These are phyloP conservation scores for Ascochyta rabiei DNA, from an alignment of 2,329 filamentous ascomycete species.

Conservation along the genomic window DNA sequence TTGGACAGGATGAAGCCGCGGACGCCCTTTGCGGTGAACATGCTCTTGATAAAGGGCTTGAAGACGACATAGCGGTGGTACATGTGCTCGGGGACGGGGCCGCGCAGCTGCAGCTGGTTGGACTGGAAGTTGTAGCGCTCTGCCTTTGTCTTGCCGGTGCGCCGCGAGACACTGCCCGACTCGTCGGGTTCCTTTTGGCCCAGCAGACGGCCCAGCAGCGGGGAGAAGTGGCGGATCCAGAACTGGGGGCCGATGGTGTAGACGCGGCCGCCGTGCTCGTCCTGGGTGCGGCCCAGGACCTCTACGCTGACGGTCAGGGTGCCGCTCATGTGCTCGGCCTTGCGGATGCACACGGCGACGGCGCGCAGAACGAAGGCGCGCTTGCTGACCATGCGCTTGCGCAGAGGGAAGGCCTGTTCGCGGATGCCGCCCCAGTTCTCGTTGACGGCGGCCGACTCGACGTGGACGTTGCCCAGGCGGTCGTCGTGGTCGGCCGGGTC, in stretches of 20 bases:
- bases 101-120: constrained; percentile 84
- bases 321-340: constrained; percentile 70
- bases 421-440: constrained; percentile 73
- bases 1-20: constrained; percentile 81
- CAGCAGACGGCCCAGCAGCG: constrained; percentile 81
- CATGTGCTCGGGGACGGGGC: constrained; percentile 78
- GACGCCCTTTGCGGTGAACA: constrained; percentile 81
- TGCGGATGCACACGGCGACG: constrained; percentile 67
- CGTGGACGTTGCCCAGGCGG: constrained; percentile 82
- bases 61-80: constrained; percentile 96
- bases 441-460: constrained; percentile 65
- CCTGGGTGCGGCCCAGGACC: constrained; percentile 75
- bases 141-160: constrained; percentile 55
- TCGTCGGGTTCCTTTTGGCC: constrained; percentile 64
- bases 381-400: constrained; percentile 86
- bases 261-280: constrained; percentile 67
- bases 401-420: constrained; percentile 70
- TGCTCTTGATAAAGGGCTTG: constrained; percentile 83
- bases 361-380: constrained; percentile 79
- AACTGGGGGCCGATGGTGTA: constrained; percentile 80
- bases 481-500: constrained; percentile 87
- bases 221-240: constrained; percentile 86
- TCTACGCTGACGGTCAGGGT: constrained; percentile 75
- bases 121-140: constrained; percentile 91
- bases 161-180: constrained; percentile 36